These are phyloP conservation scores for Tylopilus cervinicoccineus DNA, from an alignment of 768 basidiomycete species.

Conservation along the genomic window DNA sequence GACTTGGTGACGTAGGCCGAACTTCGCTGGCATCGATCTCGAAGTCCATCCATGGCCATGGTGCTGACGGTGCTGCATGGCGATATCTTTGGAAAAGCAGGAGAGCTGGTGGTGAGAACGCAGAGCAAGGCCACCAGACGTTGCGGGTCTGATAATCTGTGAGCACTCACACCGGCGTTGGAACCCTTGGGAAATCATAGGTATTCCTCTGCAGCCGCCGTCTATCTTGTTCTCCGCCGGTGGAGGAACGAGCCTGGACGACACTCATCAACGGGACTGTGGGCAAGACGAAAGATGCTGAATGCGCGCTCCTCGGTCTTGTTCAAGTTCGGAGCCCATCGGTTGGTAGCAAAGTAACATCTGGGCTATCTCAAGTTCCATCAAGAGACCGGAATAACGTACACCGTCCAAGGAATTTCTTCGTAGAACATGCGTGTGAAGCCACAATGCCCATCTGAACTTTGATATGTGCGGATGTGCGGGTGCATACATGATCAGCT, in stretches of 20 bases:
- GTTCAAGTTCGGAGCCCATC: not conserved
- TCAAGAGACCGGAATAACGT: too few relatives aligned
- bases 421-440: too few relatives aligned
- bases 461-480: too few relatives aligned
- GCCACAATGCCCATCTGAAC: too few relatives aligned
- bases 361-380: too few relatives aligned
- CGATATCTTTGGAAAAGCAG: constrained; percentile 20
- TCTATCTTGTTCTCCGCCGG: not conserved
- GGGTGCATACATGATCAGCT: too few relatives aligned
- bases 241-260: not conserved
- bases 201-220: not conserved
- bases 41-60: constrained; percentile 39
- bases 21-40: constrained; percentile 12
- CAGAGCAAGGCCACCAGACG: not conserved
- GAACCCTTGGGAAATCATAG: constrained; percentile 10
- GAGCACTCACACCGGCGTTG: constrained; percentile 22
- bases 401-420: too few relatives aligned
- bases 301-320: not conserved
- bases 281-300: not conserved
- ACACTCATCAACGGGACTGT: constrained; percentile 5
- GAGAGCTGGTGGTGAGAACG: not conserved
- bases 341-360: too few relatives aligned
- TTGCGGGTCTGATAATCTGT: not conserved
- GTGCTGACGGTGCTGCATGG: constrained; percentile 36
- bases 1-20: not conserved